Conservation (phyloP, 257 asterid genomes). For the Scutellaria minor region DNA sequence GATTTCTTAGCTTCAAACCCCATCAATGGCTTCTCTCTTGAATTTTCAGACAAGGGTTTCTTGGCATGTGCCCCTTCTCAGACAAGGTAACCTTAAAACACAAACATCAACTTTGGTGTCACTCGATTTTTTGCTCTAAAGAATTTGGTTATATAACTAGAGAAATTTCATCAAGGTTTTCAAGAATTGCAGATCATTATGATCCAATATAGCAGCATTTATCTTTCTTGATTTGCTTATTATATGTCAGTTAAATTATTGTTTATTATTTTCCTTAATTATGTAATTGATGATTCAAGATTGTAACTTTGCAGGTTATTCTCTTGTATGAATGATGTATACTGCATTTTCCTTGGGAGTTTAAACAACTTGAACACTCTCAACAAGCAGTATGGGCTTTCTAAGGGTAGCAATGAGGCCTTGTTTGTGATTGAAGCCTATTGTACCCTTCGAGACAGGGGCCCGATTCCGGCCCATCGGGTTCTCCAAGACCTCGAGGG, state of each 20-base stretch:
- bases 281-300: conserved; percentile 13
- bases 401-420: conserved; percentile 80
- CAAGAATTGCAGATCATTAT: no score
- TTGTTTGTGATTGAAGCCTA: conserved; percentile 83
- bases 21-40: conserved; percentile 59
- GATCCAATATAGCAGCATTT: no score
- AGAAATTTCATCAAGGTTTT: no score
- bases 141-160: no score
- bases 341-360: conserved; percentile 84
- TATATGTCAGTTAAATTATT: no score
- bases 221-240: no score
- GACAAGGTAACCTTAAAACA: conserved; percentile 54
- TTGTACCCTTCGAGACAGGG: conserved; percentile 84
- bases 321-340: conserved; percentile 71
- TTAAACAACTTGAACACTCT: conserved; percentile 66
- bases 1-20: conserved; percentile 68
- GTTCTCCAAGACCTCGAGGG: conserved; percentile 91
- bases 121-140: no score
- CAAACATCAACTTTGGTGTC: not conserved
- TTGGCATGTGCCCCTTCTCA: conserved; percentile 69
- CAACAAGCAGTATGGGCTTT: conserved; percentile 81
- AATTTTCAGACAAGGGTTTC: conserved; percentile 61
- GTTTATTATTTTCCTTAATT: no score
- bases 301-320: conserved; percentile 59
- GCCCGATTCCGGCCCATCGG: conserved; percentile 90